Conservation (phyloP, 2,329 filamentous ascomycete species). For the Fusarium nelsonii region DNA sequence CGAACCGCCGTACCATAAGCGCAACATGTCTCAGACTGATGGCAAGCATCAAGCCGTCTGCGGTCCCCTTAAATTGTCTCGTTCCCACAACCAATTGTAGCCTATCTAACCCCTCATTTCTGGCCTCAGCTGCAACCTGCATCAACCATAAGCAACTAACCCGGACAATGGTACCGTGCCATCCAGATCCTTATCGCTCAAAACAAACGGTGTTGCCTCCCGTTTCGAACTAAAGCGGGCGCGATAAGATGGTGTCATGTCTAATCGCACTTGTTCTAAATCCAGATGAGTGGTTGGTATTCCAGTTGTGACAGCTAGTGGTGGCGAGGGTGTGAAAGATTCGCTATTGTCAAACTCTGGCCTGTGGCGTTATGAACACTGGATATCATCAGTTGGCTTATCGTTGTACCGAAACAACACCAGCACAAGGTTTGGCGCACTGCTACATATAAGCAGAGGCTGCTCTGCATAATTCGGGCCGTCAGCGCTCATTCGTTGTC, state of each 20-base stretch:
- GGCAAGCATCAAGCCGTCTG: not conserved
- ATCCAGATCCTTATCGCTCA: conserved; percentile 10
- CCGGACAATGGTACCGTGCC: not conserved
- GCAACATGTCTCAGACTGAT: not conserved
- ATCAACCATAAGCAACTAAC: conserved; percentile 6
- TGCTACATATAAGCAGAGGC: not conserved
- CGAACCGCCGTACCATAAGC: conserved; percentile 14
- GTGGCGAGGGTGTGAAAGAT: conserved; percentile 18
- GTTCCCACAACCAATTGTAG: not conserved
- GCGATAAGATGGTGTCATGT: conserved; percentile 11
- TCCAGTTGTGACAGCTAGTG: not conserved
- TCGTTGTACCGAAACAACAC: not conserved
- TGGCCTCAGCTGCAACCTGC: conserved; percentile 6
- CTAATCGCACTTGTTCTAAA: conserved; percentile 5
- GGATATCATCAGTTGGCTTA: not conserved
- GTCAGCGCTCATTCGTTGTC: not conserved
- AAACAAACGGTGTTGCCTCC: conserved; percentile 4
- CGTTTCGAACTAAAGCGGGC: not conserved
- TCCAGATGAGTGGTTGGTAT: conserved; percentile 1
- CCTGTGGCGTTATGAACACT: conserved; percentile 5
- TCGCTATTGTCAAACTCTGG: conserved; percentile 5
- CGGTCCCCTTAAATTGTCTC: conserved; percentile 1
- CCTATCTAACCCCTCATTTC: conserved; percentile 16
- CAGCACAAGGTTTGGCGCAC: not conserved
- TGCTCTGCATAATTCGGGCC: not conserved